phyloP scores from a whole-genome alignment of 2,329 filamentous ascomycete genomes.

The Hyphodiscus sp. region DNA sequence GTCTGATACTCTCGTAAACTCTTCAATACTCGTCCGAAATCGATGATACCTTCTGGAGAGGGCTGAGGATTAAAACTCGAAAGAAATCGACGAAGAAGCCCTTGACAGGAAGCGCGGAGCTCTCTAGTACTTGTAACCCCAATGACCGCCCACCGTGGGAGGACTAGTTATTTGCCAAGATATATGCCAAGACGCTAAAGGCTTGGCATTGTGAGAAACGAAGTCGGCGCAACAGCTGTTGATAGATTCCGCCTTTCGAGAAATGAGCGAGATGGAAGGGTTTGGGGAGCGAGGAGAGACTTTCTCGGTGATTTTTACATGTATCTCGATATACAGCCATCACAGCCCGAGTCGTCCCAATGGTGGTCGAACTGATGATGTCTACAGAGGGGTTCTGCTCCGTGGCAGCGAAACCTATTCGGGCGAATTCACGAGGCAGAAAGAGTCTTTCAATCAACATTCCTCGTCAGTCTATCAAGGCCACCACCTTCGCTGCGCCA shows the following conservation, averaged over 20 bases:
- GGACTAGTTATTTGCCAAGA: not conserved
- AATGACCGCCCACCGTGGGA: not conserved
- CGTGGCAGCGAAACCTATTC: too few species aligned
- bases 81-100: not conserved
- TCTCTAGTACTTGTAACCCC: not conserved
- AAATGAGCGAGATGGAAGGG: not conserved
- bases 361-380: not conserved
- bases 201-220: not conserved
- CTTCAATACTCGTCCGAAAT: not conserved
- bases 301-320: not conserved
- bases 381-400: not conserved
- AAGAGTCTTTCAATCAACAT: not conserved
- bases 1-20: not conserved
- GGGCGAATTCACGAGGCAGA: not conserved
- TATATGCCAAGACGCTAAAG: not conserved
- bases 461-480: not conserved
- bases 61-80: not conserved
- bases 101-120: not conserved
- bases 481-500: not conserved
- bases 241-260: not conserved
- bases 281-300: not conserved
- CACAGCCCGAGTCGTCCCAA: not conserved
- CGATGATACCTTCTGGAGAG: not conserved
- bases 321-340: not conserved
- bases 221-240: not conserved